Conservation (phyloP, 768 basidiomycete genomes). For the Cystofilobasidium capitatum region DNA sequence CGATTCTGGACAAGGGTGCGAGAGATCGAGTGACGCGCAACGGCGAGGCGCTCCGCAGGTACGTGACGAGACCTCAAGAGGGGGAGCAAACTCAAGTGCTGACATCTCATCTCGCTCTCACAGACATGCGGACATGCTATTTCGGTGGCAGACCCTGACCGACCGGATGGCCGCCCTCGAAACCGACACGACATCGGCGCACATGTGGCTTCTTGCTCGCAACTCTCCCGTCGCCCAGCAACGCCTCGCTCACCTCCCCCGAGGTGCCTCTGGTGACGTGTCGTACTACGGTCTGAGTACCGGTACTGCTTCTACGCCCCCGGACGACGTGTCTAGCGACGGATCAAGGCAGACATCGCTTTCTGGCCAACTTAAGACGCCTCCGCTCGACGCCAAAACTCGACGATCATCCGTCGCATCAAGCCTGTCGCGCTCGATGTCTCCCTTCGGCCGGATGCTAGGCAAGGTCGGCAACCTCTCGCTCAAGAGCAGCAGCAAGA, state of each 20-base stretch:
- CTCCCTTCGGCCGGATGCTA: conserved; percentile 11
- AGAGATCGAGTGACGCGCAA: conserved; percentile 91
- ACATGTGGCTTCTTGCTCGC: conserved; percentile 2
- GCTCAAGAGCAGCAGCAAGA: neutral
- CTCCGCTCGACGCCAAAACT: conserved; percentile 4
- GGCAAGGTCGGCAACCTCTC: conserved; percentile 10
- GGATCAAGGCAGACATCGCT: neutral
- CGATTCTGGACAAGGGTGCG: conserved; percentile 89
- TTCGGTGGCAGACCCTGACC: neutral
- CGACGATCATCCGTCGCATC: conserved; percentile 2
- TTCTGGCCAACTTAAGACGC: neutral
- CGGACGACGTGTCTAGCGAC: neutral
- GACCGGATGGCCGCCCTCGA: neutral
- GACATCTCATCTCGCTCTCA: neutral
- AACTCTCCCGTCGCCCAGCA: conserved; percentile 4
- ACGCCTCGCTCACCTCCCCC: neutral
- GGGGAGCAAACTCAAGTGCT: neutral
- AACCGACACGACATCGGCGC: conserved; percentile 1
- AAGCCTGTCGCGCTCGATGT: conserved; percentile 8
- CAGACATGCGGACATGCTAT: neutral
- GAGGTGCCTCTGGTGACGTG: neutral
- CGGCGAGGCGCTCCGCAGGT: conserved; percentile 77
- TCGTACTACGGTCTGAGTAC: neutral
- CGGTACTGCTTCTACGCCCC: neutral
- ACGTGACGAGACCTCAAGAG: conserved; percentile 4